These are phyloP conservation scores for Colletotrichum kahawae DNA, from an alignment of 2,329 filamentous ascomycete genomes.

Conservation along the genomic window DNA sequence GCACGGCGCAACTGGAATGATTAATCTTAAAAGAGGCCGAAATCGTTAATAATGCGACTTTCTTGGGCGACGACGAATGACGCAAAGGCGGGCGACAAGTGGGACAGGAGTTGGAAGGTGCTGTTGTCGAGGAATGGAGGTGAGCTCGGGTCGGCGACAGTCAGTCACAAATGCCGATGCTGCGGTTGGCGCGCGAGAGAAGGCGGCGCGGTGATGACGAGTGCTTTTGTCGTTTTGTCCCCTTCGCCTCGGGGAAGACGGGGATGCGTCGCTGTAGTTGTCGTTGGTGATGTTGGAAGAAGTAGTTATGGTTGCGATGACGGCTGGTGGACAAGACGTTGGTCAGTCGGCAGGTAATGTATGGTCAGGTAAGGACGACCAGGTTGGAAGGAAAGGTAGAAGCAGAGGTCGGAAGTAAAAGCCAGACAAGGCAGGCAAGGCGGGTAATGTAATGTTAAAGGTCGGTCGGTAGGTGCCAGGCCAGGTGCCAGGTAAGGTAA, in stretches of 20 bases:
- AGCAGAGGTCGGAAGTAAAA: not conserved
- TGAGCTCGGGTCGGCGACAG: not conserved
- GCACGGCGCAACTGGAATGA: constrained; percentile 2
- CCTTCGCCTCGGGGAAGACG: not conserved
- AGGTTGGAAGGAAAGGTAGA: not conserved
- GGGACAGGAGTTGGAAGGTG: not conserved
- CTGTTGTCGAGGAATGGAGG: not conserved
- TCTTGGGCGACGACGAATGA: not conserved
- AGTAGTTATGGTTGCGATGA: not conserved
- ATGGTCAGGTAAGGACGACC: not conserved
- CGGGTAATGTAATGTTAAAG: constrained; percentile 21
- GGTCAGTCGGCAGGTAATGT: constrained; percentile 1
- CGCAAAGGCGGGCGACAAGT: not conserved
- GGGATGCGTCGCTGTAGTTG: not conserved
- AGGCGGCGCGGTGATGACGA: not conserved
- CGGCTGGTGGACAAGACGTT: not conserved
- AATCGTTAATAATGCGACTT: not conserved
- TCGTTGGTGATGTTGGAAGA: not conserved
- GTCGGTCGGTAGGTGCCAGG: not conserved
- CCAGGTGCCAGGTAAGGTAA: not conserved
- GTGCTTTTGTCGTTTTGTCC: not conserved
- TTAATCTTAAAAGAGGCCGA: constrained; percentile 4
- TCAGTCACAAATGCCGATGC: not conserved
- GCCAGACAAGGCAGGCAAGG: constrained; percentile 1
- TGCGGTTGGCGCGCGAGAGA: not conserved